Percentiles rank a stretch among this genome's conserved stretches.
phyloP scores from a whole-genome alignment of 768 basidiomycete genomes.

The Dioszegia crocea region DNA sequence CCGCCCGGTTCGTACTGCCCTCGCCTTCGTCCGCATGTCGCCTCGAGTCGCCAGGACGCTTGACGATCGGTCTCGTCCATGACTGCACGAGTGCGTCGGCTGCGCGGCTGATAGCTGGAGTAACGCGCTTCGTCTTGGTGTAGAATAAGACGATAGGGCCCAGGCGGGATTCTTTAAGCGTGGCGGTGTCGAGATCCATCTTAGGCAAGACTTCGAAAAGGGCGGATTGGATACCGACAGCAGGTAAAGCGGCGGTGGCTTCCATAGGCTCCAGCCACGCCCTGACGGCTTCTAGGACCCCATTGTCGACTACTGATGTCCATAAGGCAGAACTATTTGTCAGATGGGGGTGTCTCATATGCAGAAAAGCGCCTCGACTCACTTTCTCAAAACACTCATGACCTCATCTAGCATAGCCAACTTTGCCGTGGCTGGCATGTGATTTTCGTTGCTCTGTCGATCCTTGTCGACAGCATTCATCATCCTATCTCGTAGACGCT shows the following conservation, averaged over 20 bases:
- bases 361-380: conserved; percentile 36
- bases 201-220: conserved; percentile 77
- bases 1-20: background rate
- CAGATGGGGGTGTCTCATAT: background rate
- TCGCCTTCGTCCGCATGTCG: conserved; percentile 13
- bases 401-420: conserved; percentile 80
- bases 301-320: conserved; percentile 88
- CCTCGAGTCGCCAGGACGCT: conserved; percentile 21
- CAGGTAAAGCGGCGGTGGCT: conserved; percentile 84
- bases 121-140: conserved; percentile 88
- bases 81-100: conserved; percentile 73
- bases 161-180: conserved; percentile 84
- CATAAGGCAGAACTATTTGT: conserved; percentile 67
- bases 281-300: conserved; percentile 76
- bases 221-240: conserved; percentile 89
- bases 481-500: conserved; percentile 84
- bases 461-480: conserved; percentile 79
- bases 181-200: conserved; percentile 85
- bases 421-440: conserved; percentile 77
- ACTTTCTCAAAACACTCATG: conserved; percentile 91
- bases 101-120: conserved; percentile 70
- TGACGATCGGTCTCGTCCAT: conserved; percentile 47
- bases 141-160: conserved; percentile 91
- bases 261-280: conserved; percentile 86
- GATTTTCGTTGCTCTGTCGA: conserved; percentile 69